Base-by-base conservation (phyloP, 2,329 filamentous ascomycete genomes). In the Talaromyces pinophilus region DNA sequence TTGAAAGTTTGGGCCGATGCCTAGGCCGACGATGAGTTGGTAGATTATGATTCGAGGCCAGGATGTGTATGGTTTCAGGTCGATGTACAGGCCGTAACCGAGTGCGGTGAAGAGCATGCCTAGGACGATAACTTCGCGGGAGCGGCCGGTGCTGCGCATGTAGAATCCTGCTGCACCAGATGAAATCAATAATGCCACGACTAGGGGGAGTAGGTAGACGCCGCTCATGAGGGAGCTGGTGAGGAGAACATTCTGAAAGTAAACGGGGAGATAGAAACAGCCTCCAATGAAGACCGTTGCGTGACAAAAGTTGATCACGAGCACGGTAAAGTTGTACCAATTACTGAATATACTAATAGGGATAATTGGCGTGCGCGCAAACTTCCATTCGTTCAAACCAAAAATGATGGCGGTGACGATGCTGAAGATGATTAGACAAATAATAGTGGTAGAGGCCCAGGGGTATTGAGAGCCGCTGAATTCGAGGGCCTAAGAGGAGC, bases 221-320 rank as follows among this genome's bases (percentile, higher is more conserved):
- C 92, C 92, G 1, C 88, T 91, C 38, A 90, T 80, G 35, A 93
- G 85, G 0, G 92, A 89, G 0, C 84, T 83, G 1, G 87, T 87
- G 60, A 89, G 85, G 48, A 92, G 83, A 61, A 91, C 88, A 61
- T 88, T 86, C 78, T 96, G 92, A 78, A 92, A 94, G 81, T 96
- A 97, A 1, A 96, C 83, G 0, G 92, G 92, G 3, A 95, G 83
- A 80, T 91, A 96, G 82, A 93, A 95, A 68, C 86, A 87, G 33
- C 86, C 87, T 0, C 89, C 86, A 73, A 94, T 92, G 81, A 93
- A 94, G 69, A 90, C 87, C 70, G 89, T 86, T 50, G 89, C 89
- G 76, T 96, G 92, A 67, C 86, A 84, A 78, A 92, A 92, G 70
- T 87, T 89, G 57, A 91, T 82, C 2, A 80, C 77, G 10, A 93